phyloP scores from a whole-genome alignment of 106 monocot species.

The Acanthochlamys bracteata region DNA sequence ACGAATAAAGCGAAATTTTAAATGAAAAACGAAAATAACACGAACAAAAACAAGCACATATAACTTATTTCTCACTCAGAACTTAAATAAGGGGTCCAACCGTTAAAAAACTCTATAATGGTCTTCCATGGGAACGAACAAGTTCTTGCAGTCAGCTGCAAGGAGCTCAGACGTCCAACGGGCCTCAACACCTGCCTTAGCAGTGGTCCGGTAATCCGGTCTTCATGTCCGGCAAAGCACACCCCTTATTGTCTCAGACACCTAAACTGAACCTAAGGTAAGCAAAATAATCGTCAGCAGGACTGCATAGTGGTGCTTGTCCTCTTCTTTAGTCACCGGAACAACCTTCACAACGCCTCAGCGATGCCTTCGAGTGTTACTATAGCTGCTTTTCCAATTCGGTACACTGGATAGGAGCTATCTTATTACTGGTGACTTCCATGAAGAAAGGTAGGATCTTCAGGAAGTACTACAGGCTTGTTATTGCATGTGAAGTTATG shows the following conservation, averaged over 20 bases:
- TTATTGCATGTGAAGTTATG: not conserved
- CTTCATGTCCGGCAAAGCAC: not conserved
- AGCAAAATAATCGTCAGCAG: not conserved
- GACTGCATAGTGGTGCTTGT: not conserved
- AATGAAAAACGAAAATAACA: too few relatives aligned
- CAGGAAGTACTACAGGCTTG: not conserved
- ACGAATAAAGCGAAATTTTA: too few relatives aligned
- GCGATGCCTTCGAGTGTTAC: not conserved
- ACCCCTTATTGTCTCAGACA: not conserved
- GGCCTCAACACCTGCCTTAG: constrained; percentile 2
- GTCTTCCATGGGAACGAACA: not conserved
- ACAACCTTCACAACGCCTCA: not conserved
- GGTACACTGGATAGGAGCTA: not conserved
- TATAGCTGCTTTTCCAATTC: not conserved
- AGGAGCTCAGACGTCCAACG: not conserved
- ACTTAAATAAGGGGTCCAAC: too few relatives aligned
- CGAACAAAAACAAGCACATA: too few relatives aligned
- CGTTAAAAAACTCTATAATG: too few relatives aligned
- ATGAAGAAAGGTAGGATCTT: not conserved
- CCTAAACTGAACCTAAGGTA: constrained; percentile 2
- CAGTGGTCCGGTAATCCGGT: not conserved
- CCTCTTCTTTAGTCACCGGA: not conserved
- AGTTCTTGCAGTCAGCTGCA: not conserved
- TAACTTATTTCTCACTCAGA: too few relatives aligned
- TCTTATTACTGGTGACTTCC: not conserved